Evolutionary conservation across 495 filamentous ascomycete genomes (phyloP).

Genomic region (Penicillium maclennaniae): DNA sequence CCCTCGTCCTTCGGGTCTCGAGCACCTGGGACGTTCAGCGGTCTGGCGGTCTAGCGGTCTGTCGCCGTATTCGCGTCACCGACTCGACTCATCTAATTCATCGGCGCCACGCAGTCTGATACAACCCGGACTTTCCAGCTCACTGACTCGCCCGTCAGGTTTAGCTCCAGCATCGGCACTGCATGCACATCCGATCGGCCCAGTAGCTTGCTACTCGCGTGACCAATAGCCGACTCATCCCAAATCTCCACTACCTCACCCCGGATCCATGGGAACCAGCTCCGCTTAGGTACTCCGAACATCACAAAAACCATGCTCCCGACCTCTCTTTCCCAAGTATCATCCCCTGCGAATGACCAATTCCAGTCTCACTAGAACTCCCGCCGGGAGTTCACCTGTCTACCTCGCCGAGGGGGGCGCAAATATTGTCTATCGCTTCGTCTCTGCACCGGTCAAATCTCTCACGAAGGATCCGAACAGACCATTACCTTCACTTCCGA

Average conservation of each 20-base stretch:
- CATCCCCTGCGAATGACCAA: conserved; percentile 36
- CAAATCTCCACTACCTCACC: background rate
- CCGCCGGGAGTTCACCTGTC: conserved; percentile 40
- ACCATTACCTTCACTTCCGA: background rate
- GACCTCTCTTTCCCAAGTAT: background rate
- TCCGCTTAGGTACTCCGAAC: background rate
- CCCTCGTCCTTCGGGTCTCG: background rate
- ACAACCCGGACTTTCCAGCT: background rate
- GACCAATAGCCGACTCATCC: conserved; percentile 2
- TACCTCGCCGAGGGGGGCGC: conserved; percentile 68
- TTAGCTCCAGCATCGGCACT: background rate
- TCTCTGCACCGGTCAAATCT: conserved; percentile 25
- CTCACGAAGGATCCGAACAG: conserved; percentile 9
- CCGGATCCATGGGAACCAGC: background rate
- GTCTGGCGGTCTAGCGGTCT: background rate
- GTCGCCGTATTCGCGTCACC: background rate
- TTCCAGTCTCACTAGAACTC: conserved; percentile 36
- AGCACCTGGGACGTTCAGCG: background rate
- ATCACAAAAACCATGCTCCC: conserved; percentile 1
- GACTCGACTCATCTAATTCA: background rate
- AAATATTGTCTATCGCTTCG: conserved; percentile 65
- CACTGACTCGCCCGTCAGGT: background rate
- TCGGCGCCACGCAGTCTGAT: background rate
- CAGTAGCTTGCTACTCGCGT: conserved; percentile 10
- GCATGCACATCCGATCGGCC: conserved; percentile 9